These are phyloP conservation scores for Aspergillus sp. DNA, from an alignment of 2,329 filamentous ascomycete genomes.

Conservation along the genomic window DNA sequence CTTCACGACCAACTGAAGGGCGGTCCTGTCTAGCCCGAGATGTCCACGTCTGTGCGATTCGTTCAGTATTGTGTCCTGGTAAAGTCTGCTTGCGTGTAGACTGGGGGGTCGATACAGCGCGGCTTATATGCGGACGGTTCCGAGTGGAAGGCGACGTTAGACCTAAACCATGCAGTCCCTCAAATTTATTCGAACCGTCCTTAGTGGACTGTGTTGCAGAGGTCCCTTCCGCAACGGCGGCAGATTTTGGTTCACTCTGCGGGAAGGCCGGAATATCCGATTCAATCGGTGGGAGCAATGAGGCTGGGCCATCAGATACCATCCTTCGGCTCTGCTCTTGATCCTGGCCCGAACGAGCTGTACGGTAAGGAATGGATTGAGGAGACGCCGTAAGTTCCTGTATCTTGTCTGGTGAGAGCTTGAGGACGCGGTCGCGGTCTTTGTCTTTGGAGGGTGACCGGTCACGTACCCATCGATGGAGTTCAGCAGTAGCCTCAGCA, in stretches of 20 bases:
- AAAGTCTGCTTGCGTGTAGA: slow-evolving; percentile 31
- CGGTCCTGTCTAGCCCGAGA: slow-evolving; percentile 36
- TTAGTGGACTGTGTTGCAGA: slow-evolving; percentile 25
- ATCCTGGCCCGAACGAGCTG: slow-evolving; percentile 29
- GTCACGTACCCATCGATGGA: slow-evolving; percentile 26
- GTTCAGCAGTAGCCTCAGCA: slow-evolving; percentile 22
- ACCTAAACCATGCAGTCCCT: slow-evolving; percentile 12
- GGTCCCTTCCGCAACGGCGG: slow-evolving; percentile 17
- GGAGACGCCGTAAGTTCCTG: slow-evolving; percentile 56
- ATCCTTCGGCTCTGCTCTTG: slow-evolving; percentile 22
- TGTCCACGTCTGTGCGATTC: slow-evolving; percentile 32
- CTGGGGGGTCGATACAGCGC: slow-evolving; percentile 38
- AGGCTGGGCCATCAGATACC: slow-evolving; percentile 21
- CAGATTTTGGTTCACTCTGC: slow-evolving; percentile 29
- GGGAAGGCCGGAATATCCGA: slow-evolving; percentile 17
- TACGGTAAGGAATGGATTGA: slow-evolving; percentile 53
- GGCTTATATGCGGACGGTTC: slow-evolving; percentile 28
- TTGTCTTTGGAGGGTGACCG: slow-evolving; percentile 27
- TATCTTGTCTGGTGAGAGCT: slow-evolving; percentile 56
- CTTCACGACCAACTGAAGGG: slow-evolving; percentile 28
- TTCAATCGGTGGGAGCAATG: slow-evolving; percentile 9
- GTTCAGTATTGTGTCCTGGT: slow-evolving; percentile 30
- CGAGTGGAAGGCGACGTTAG: slow-evolving; percentile 23
- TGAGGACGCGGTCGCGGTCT: slow-evolving; percentile 38
- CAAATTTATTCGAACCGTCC: slow-evolving; percentile 23